A percentile compares a stretch with the other conserved stretches of the same genome.
These are phyloP conservation scores for Leptographium radiaticola DNA, from an alignment of 2,329 filamentous ascomycete genomes.

Conservation along the genomic window DNA sequence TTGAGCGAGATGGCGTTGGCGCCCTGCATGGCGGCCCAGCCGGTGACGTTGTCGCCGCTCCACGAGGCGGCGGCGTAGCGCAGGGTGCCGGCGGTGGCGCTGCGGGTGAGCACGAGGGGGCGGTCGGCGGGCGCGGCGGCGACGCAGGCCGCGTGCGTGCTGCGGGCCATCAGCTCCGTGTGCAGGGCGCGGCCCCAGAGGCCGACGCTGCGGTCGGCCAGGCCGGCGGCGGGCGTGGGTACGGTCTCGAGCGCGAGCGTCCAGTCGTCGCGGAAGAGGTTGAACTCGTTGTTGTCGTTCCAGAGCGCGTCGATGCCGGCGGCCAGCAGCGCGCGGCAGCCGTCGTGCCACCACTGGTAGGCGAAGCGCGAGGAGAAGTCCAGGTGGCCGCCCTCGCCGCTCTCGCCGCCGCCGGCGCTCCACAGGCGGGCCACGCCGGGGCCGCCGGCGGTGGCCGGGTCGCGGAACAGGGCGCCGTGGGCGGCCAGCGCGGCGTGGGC, in stretches of 20 bases:
- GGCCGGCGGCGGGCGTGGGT: slow-evolving; percentile 18
- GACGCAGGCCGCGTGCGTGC: slow-evolving; percentile 53
- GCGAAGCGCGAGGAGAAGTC: slow-evolving; percentile 58
- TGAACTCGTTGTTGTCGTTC: slow-evolving; percentile 73
- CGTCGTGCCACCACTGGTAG: slow-evolving; percentile 60
- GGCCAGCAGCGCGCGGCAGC: slow-evolving; percentile 46
- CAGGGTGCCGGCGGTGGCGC: slow-evolving; percentile 58
- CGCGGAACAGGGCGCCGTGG: slow-evolving; percentile 48
- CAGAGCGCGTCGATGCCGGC: slow-evolving; percentile 61
- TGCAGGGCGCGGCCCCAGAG: slow-evolving; percentile 58
- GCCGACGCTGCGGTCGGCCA: slow-evolving; percentile 39
- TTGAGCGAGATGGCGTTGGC: slow-evolving; percentile 56
- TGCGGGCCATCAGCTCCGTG: slow-evolving; percentile 58
- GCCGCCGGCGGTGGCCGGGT: slow-evolving; percentile 36
- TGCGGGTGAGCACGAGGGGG: slow-evolving; percentile 57
- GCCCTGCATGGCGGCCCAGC: slow-evolving; percentile 61
- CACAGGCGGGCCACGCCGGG: slow-evolving; percentile 51
- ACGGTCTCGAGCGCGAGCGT: slow-evolving; percentile 41
- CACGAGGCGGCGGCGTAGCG: slow-evolving; percentile 58
- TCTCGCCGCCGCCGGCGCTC: slow-evolving; percentile 60
- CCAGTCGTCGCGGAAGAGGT: slow-evolving; percentile 53
- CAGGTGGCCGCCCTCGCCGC: slow-evolving; percentile 56
- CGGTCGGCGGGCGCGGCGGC: slow-evolving; percentile 44
- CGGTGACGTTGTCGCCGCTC: slow-evolving; percentile 64
- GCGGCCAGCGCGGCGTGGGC: slow-evolving; percentile 49